phyloP scores from a whole-genome alignment of 176 grass and related monocot genomes.

The Dendrocalamus sinicus region DNA sequence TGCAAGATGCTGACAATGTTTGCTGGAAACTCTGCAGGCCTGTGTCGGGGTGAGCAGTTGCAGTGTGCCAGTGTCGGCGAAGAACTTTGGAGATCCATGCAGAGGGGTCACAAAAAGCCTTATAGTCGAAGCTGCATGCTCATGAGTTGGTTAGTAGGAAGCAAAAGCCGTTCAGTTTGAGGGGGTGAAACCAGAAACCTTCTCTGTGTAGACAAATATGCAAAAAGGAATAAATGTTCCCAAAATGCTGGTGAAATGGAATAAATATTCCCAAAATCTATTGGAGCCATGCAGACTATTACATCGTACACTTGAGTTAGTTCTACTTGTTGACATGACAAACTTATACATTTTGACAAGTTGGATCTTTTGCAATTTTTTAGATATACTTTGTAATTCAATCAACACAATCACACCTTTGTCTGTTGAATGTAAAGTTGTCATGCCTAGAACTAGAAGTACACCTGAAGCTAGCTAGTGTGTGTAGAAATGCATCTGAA shows the following conservation, averaged over 20 bases:
- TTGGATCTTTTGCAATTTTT: slow-evolving; percentile 26
- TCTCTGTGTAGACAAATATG: slow-evolving; percentile 46
- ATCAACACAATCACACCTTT: neutral
- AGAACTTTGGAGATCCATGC: slow-evolving; percentile 90
- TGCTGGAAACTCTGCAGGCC: slow-evolving; percentile 54
- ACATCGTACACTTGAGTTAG: slow-evolving; percentile 27
- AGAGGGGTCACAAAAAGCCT: slow-evolving; percentile 76
- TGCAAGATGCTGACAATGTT: slow-evolving; percentile 26
- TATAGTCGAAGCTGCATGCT: slow-evolving; percentile 90
- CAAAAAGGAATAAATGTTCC: slow-evolving; percentile 54
- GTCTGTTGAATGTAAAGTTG: slow-evolving; percentile 26
- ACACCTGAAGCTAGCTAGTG: slow-evolving; percentile 26
- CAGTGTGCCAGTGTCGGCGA: slow-evolving; percentile 64
- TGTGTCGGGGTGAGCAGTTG: slow-evolving; percentile 80
- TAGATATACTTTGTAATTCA: slow-evolving; percentile 21
- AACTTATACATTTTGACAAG: slow-evolving; percentile 35
- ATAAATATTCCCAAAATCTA: slow-evolving; percentile 41
- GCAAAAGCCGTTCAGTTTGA: slow-evolving; percentile 27
- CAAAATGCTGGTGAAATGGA: slow-evolving; percentile 38
- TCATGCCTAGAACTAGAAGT: neutral
- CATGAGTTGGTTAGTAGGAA: slow-evolving; percentile 51
- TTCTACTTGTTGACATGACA: slow-evolving; percentile 30
- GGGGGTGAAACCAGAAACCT: slow-evolving; percentile 55
- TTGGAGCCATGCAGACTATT: slow-evolving; percentile 25
- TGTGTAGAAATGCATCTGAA: neutral